phyloP scores from a whole-genome alignment of 108 stramenopile species.

The Fragilaria crotonensis region DNA sequence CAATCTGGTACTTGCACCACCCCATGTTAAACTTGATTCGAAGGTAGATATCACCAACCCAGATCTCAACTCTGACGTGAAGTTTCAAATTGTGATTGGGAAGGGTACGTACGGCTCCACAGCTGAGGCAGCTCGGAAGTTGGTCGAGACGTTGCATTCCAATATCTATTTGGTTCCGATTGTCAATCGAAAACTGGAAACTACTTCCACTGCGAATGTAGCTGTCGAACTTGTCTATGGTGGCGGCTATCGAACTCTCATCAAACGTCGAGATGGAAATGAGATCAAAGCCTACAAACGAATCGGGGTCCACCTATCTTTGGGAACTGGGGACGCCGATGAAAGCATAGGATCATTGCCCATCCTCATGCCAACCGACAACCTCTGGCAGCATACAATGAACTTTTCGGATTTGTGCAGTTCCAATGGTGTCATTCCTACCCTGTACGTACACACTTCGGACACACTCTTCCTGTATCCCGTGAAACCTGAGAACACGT shows the following conservation, averaged over 20 bases:
- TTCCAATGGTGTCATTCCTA: background rate
- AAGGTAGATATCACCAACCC: too few relatives aligned
- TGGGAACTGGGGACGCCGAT: background rate
- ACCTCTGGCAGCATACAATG: background rate
- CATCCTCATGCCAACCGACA: constrained; percentile 13
- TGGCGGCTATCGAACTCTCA: background rate
- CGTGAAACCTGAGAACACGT: background rate
- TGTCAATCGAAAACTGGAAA: background rate
- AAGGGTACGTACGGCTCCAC: background rate
- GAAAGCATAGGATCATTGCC: constrained; percentile 41
- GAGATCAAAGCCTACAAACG: background rate
- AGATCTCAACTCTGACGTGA: too few relatives aligned
- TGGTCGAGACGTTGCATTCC: background rate
- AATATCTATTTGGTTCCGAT: background rate
- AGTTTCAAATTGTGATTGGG: background rate
- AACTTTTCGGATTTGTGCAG: background rate
- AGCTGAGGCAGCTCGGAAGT: background rate
- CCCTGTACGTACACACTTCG: background rate
- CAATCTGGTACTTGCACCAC: too few relatives aligned
- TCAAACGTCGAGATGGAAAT: background rate
- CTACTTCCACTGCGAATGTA: background rate
- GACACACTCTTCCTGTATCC: background rate
- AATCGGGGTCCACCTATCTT: background rate
- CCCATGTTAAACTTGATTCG: too few relatives aligned
- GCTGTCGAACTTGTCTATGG: background rate